Conservation (phyloP, 805 yeast genomes). For the Candida cerambycidarum region DNA sequence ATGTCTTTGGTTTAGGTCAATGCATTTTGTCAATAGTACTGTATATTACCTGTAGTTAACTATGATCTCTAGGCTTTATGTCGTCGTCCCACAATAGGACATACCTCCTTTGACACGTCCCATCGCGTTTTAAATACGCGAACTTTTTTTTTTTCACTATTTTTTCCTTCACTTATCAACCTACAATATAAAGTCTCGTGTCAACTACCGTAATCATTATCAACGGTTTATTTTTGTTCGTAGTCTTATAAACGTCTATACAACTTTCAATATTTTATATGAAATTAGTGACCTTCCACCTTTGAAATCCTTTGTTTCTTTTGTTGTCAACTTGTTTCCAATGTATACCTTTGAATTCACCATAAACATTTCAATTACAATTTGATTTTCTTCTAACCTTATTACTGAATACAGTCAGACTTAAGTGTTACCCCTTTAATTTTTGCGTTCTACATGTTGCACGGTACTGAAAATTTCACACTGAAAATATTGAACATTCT, state of each 20-base stretch:
- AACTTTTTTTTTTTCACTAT: neutral
- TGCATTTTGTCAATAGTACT: neutral
- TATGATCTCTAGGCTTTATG: constrained; percentile 1
- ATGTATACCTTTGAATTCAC: neutral
- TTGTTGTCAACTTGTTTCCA: neutral
- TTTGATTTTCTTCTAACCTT: too few species aligned
- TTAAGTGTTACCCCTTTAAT: constrained; percentile 2
- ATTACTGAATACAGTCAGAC: constrained; percentile 2
- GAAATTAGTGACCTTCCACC: too few species aligned
- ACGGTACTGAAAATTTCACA: constrained; percentile 2
- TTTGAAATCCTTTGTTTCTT: too few species aligned
- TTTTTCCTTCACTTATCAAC: constrained; percentile 3
- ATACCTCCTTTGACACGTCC: constrained; percentile 8
- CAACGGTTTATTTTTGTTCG: neutral
- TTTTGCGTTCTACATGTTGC: constrained; percentile 5
- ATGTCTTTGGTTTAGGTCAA: constrained; percentile 4
- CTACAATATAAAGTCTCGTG: neutral
- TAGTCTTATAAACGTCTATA: too few species aligned
- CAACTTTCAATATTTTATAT: too few species aligned
- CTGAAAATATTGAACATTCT: neutral
- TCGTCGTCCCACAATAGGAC: constrained; percentile 6
- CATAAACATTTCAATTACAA: too few species aligned
- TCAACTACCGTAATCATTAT: neutral
- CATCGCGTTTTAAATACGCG: constrained; percentile 8
- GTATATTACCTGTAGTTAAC: neutral